A percentile compares a stretch with the other conserved stretches of the same genome.
phyloP scores from a whole-genome alignment of 2,329 filamentous ascomycete species.

The Penicillium sp. region DNA sequence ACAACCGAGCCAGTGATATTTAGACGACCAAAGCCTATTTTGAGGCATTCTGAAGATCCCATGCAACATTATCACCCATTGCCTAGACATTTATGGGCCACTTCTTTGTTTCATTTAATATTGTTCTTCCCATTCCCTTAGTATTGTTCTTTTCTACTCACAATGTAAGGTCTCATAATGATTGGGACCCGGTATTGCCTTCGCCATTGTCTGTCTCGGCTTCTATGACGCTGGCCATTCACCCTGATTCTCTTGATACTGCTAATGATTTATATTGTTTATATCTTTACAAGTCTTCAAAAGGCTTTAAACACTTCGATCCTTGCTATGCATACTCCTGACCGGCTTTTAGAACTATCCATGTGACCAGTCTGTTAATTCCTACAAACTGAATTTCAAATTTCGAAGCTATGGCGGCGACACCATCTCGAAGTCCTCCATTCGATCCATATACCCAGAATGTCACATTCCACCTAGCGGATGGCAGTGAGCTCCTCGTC shows the following conservation, averaged over 20 bases:
- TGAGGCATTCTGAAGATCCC: neutral
- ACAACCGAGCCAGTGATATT: neutral
- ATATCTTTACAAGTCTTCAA: neutral
- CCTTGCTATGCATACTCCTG: neutral
- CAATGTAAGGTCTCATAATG: slow-evolving; percentile 2
- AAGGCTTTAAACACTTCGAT: slow-evolving; percentile 1
- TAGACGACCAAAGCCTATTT: neutral
- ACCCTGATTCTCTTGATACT: slow-evolving; percentile 5
- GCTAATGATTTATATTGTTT: neutral
- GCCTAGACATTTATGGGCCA: neutral
- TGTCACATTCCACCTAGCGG: slow-evolving; percentile 48
- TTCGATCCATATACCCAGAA: slow-evolving; percentile 56
- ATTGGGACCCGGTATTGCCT: neutral
- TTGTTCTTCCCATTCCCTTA: slow-evolving; percentile 25
- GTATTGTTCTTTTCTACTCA: slow-evolving; percentile 27
- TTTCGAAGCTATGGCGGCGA: slow-evolving; percentile 6
- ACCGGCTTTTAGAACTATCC: neutral
- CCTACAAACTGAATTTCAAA: neutral
- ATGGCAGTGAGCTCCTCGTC: slow-evolving; percentile 47
- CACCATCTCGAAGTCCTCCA: slow-evolving; percentile 11
- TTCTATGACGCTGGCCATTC: slow-evolving; percentile 13
- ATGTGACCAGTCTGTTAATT: slow-evolving; percentile 11
- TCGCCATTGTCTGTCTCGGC: slow-evolving; percentile 34
- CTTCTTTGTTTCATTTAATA: slow-evolving; percentile 21
- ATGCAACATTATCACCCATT: neutral